phyloP scores from a whole-genome alignment of 495 filamentous ascomycete genomes.

The Jackrogersella multiformis region DNA sequence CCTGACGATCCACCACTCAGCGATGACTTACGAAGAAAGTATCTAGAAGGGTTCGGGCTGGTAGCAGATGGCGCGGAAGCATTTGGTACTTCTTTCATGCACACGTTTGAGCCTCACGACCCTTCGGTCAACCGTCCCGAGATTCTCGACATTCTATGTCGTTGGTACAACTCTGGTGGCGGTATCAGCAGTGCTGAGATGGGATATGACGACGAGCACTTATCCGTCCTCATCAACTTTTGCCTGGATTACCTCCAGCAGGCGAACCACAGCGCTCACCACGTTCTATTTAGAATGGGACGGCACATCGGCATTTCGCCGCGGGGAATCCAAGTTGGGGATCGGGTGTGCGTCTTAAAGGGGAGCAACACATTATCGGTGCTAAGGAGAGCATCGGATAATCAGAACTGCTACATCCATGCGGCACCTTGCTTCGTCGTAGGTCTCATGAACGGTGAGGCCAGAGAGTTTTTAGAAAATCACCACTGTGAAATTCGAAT shows the following conservation, averaged over 20 bases:
- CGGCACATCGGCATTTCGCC: conserved; percentile 1
- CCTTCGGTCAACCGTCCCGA: neutral
- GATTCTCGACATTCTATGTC: neutral
- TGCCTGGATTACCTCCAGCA: conserved; percentile 2
- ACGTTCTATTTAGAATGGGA: conserved; percentile 2
- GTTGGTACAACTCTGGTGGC: neutral
- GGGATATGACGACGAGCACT: neutral
- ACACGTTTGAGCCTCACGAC: neutral
- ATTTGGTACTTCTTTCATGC: neutral
- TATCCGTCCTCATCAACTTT: neutral
- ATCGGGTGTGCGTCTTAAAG: conserved; percentile 3
- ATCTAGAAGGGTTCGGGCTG: neutral
- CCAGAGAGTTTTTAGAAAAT: neutral
- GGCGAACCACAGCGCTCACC: neutral
- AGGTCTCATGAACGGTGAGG: conserved; percentile 9
- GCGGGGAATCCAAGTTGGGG: conserved; percentile 2
- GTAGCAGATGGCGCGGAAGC: neutral
- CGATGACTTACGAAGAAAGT: neutral
- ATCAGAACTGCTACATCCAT: neutral
- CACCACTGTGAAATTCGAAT: neutral
- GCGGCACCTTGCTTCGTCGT: conserved; percentile 2
- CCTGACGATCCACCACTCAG: neutral
- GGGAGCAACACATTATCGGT: conserved; percentile 5
- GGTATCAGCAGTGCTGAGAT: neutral
- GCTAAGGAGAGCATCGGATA: neutral